Evolutionary conservation across 306 rosid species (phyloP), one percentile per base, ranked within the genome.

Genomic region (Casuarina glauca): DNA sequence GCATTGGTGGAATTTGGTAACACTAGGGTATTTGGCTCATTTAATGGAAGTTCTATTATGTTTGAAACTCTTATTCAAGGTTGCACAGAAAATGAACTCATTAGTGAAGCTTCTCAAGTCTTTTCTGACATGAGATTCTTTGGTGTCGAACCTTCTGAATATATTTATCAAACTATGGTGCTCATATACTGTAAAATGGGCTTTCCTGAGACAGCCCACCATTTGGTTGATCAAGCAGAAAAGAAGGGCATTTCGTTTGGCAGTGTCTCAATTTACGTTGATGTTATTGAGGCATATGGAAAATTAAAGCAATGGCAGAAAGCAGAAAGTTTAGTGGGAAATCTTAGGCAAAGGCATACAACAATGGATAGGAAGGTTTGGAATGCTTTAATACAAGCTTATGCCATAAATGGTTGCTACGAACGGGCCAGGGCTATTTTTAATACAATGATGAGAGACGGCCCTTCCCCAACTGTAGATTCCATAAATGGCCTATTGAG

Each of bases 401-500:
- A 94, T 79, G 97, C 98, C 2, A 74, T 81, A 73, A 84, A 93
- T 49, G 97, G 98, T 52, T 92, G 97, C 78, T 92, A 94, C 9
- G 97, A 94, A 79, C 84, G 97, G 80, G 97, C 97, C 70, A 88
- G 98, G 85, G 97, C 96, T 73, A 78, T 94, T 79, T 94, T 94
- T 73, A 94, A 94, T 72, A 92, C 91, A 77, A 90, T 94, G 98
- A 92, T 89, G 94, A 87, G 89, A 79, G 92, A 92, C 66, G 98
- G 98, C 51, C 98, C 97, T 80, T 85, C 90, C 46, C 98, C 98
- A 44, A 88, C 95, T 15, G 86, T 89, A 48, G 94, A 92, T 63
- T 89, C 98, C 44, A 86, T 90, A 35, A 92, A 94, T 58, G 95
- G 98, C 80, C 85, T 94, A 60, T 84, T 94, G 86, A 89, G 79